Base-by-base conservation (phyloP, 805 yeast genomes). In the Yarrowia deformans region DNA sequence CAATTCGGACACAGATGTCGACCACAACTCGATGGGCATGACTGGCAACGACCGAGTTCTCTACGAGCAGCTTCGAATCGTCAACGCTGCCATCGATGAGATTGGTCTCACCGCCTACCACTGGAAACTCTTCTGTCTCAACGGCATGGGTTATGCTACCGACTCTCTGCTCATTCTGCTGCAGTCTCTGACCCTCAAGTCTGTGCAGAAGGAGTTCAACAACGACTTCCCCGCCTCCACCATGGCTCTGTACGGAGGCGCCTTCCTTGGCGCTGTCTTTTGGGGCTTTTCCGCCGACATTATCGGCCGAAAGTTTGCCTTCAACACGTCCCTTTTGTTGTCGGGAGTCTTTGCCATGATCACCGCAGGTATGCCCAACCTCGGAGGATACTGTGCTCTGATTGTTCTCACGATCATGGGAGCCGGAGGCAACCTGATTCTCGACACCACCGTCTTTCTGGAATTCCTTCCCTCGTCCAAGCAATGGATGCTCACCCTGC, bases 61-160 rank as follows among this genome's bases (percentile, higher is more conserved):
- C 5, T 50, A 66, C n/a, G 69, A 42, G 50, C 60, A 66, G 61
- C 40, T 66, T 5, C 48, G 34, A 50, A 75, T 85, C 10, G 77
- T 85, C 63, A 85, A 85, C 74, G 76, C 84, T 67, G 87, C 89
- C 19, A 79, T 86, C 69, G 88, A 87, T 72, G 87, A 87, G 72
- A 84, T 86, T 68, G 89, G 89, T 0, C 84, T 87, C 77, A 86
- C 90, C 1, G 81, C 84, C 80, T 84, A 82, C 71, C 88, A 85
- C 71, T 77, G 80, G 69, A 81, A 83, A 72, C 75, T 84, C 12
- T 85, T 85, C 74, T 79, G 81, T 71, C 74, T 85, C 18, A 85
- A 85, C 37, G 89, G 88, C 8, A 82, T 83, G 77, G 89, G 89
- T 29, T 86, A 85, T 70, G 82, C 84, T 4, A 85, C 82, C 13